Base-by-base conservation (phyloP, 345 rosid species). In the Pseudoturritis turrita region DNA sequence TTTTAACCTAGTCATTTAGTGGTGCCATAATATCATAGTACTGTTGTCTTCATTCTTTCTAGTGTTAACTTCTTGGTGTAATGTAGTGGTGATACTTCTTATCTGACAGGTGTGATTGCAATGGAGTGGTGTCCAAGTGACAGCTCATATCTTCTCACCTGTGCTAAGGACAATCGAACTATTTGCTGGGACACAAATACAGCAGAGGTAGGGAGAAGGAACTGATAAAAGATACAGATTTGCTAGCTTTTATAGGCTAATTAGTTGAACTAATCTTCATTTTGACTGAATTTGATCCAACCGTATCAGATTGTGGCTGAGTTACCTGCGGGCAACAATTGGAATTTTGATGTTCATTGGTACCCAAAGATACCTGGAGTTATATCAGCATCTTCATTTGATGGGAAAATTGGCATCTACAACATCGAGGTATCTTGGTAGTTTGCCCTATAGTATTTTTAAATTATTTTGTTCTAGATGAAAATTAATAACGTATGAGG, bases 331-430 rank as follows among this genome's bases (percentile, higher is more conserved):
- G 97, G 98, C 39, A 81, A 89, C 80, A 96, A 92, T 81, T 90
- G 98, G 99, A 96, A 90, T 79, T 96, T 96, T 70, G 99, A 96
- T 79, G 86, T 96, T 51, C 99, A 96, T 65, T 96, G 99, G 99
- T 96, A 89, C 80, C 83, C 98, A 33, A 87, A 81, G 82, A 88
- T 96, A 56, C 98, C 97, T 6, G 99, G 99, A 79, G 89, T 96
- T 44, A 88, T 96, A 76, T 84, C 98, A 71, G 92, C 99, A 66
- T 96, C 98, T 61, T 92, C 99, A 21, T 96, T 90, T 84, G 99
- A 96, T 77, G 97, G 97, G 52, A 90, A 90, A 82, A 85, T 96
- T 76, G 97, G 97, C 58, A 78, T 96, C 62, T 92, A 92, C 81
- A 96, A 96, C 74, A 86, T 90, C 69, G 99, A 96, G 99, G 99